A percentile compares a stretch with the other conserved stretches of the same genome.
Conservation (phyloP, 352 stramenopile genomes). For the Saprolegnia parasitica region DNA sequence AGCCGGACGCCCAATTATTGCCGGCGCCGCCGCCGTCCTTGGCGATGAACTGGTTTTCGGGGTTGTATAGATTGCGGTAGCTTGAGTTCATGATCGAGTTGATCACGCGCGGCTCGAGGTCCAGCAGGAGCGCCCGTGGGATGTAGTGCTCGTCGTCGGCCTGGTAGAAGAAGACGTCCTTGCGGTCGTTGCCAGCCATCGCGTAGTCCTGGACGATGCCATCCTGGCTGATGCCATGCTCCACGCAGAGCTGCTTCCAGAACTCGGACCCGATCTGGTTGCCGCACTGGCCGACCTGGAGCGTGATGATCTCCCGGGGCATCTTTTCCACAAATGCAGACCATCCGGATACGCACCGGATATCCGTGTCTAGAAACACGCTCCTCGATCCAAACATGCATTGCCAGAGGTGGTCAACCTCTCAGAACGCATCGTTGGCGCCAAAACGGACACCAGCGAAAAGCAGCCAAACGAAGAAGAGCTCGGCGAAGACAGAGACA, state of each 20-base stretch:
- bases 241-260: conserved; percentile 98
- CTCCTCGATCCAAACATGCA: background rate
- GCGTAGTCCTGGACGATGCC: conserved; percentile 94
- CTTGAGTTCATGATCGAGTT: conserved; percentile 89
- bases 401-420: no score
- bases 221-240: conserved; percentile 98
- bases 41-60: conserved; percentile 97
- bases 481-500: no score
- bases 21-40: conserved; percentile 88
- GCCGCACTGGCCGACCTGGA: conserved; percentile 99
- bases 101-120: conserved; percentile 95
- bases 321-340: conserved; percentile 42
- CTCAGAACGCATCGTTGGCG: no score
- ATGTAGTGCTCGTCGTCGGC: conserved; percentile 99
- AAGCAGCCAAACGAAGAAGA: no score
- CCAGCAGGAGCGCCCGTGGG: conserved; percentile 95
- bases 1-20: conserved; percentile 92
- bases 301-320: conserved; percentile 98
- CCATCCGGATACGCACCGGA: background rate
- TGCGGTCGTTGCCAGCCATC: conserved; percentile 92
- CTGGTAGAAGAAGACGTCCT: conserved; percentile 99
- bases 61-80: conserved; percentile 98
- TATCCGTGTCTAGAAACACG: background rate
- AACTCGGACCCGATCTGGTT: conserved; percentile 99
- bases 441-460: no score